Base-by-base conservation (phyloP, 2,329 filamentous ascomycete genomes). In the Bipolaris bicolor region DNA sequence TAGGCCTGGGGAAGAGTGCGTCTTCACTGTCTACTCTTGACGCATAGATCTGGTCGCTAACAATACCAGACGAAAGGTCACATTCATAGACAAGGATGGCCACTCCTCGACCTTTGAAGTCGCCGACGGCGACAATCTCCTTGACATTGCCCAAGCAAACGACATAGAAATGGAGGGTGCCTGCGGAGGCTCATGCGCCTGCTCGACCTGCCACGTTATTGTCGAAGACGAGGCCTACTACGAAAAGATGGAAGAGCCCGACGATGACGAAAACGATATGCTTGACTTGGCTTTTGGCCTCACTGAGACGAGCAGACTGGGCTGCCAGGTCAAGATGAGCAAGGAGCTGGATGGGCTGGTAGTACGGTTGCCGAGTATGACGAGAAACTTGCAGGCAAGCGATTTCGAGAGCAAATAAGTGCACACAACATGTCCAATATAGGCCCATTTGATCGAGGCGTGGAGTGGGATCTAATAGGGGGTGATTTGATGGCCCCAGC, bases 151-250 rank as follows among this genome's bases (percentile, higher is more conserved):
- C 20, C 94, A 97, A 76, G 91, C 90, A 44, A 86, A 98, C 77
- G 94, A 98, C 72, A 82, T 99, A 40, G 95, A 99, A 77, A 98
- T 99, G 94, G 95, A 99, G 82, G 93, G 95, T 60, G 95, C 95
- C 11, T 99, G 95, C 73, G 95, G 95, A 66, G 95, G 92, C 20
- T 95, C 91, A 33, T 97, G 92, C 78, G 92, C 92, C 52, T 97
- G 92, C 80, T 95, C 90, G 55, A 97, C 92, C 5, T 97, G 92
- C 80, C 92, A 97, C 79, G 89, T 96, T 55, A 92, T 97, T 61
- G 90, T 97, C 36, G 78, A 86, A 57, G 87, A 90, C 70, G 86
- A 90, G 43, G 84, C 85, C 4, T 84, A 87, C 77, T 94, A 90
- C 79, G 90, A 94, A 65, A 86, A 85, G 78, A 92, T 93, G 81